Evolutionary conservation across 495 filamentous ascomycete genomes (phyloP).

Genomic region (Lophium mytilinum): DNA sequence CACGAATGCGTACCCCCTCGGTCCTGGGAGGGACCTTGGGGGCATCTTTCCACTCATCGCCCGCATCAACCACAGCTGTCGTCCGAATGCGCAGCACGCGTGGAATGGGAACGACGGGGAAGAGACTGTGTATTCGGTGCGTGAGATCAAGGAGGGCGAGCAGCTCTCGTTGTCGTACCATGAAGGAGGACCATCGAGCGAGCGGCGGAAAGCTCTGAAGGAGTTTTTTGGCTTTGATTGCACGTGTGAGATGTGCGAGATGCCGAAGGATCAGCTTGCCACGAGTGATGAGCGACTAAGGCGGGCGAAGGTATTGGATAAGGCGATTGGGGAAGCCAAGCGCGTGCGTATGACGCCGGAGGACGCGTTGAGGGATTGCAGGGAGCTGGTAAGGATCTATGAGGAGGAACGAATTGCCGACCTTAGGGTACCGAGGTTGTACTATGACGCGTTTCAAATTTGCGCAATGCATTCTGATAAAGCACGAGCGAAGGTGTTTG

Average conservation of each 20-base stretch:
- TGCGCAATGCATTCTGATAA: slow-evolving; percentile 35
- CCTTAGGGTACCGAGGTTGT: slow-evolving; percentile 28
- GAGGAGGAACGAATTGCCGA: slow-evolving; percentile 32
- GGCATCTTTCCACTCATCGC: slow-evolving; percentile 34
- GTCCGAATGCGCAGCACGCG: slow-evolving; percentile 36
- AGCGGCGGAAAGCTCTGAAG: slow-evolving; percentile 27
- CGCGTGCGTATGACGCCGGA: not conserved
- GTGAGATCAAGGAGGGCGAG: slow-evolving; percentile 35
- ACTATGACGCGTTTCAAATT: slow-evolving; percentile 40
- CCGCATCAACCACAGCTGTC: slow-evolving; percentile 39
- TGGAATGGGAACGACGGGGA: slow-evolving; percentile 33
- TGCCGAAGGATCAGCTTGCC: slow-evolving; percentile 20
- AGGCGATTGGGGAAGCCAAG: not conserved
- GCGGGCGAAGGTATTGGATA: not conserved
- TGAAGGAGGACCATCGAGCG: slow-evolving; percentile 24
- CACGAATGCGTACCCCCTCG: slow-evolving; percentile 37
- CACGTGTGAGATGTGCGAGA: slow-evolving; percentile 33
- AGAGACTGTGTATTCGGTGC: slow-evolving; percentile 36
- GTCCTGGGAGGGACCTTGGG: slow-evolving; percentile 25
- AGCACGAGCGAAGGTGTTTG: slow-evolving; percentile 38
- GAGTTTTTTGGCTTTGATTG: slow-evolving; percentile 38
- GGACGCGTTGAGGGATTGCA: not conserved
- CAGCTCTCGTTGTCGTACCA: slow-evolving; percentile 39
- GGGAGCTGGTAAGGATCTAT: not conserved
- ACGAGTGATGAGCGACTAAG: not conserved